Evolutionary conservation across 345 rosid genomes (phyloP).

Genomic region (Populus euphratica): DNA sequence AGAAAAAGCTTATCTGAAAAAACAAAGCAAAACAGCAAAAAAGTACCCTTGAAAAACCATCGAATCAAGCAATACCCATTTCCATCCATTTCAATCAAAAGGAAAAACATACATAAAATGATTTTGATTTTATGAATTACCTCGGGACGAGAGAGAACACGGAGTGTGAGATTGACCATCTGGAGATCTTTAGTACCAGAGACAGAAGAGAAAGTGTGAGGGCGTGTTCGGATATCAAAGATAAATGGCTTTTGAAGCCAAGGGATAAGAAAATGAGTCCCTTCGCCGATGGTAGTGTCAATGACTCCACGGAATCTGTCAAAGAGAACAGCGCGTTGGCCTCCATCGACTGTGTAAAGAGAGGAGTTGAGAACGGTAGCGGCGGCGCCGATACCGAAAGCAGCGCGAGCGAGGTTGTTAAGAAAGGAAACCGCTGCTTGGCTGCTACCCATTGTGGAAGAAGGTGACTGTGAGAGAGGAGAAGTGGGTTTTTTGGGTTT

Average conservation of each 20-base stretch:
- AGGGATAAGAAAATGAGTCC: conserved; percentile 88
- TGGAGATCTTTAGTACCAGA: conserved; percentile 99
- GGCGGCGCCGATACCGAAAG: conserved; percentile 77
- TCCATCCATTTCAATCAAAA: not conserved
- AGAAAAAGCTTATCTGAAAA: not conserved
- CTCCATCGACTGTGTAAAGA: conserved; percentile 97
- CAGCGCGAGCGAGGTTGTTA: conserved; percentile 62
- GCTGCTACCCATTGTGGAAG: conserved; percentile 58
- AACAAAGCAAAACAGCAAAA: not conserved
- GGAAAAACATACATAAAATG: not conserved
- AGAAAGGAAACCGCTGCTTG: conserved; percentile 77
- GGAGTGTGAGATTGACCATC: conserved; percentile 98
- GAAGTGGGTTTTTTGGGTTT: not conserved
- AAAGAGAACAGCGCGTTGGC: conserved; percentile 88
- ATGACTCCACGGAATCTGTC: conserved; percentile 88
- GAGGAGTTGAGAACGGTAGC: conserved; percentile 60
- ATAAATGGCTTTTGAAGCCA: conserved; percentile 84
- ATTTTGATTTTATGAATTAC: conserved; percentile 19
- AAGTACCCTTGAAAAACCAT: not conserved
- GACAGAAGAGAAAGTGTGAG: conserved; percentile 90
- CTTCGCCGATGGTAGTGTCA: conserved; percentile 78
- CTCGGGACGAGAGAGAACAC: conserved; percentile 93
- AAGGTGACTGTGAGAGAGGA: not conserved
- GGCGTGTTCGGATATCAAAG: conserved; percentile 81
- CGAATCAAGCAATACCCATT: not conserved